These are phyloP conservation scores for Spirogloea muscicola DNA, from an alignment of 139 green algal species.

Conservation along the genomic window DNA sequence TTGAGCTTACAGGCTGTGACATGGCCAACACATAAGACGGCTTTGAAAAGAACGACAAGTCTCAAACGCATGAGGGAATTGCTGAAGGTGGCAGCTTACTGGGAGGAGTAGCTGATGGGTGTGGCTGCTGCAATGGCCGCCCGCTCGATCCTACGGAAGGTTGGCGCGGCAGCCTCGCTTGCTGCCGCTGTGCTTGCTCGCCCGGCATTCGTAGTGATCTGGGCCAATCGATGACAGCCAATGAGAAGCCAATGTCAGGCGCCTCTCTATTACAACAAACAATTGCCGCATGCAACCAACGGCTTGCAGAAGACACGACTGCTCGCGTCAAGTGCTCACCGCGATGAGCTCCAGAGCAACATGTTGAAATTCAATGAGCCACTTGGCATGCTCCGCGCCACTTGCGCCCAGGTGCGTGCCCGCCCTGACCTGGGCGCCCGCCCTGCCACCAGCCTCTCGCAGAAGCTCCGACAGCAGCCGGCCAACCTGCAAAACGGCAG, in stretches of 20 bases:
- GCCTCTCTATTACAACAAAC: too few relatives aligned
- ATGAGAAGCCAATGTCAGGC: too few relatives aligned
- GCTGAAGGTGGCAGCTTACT: constrained; percentile 21
- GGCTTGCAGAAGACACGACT: too few relatives aligned
- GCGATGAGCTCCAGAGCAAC: constrained; percentile 48
- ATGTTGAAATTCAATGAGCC: constrained; percentile 38
- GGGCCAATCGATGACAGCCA: too few relatives aligned
- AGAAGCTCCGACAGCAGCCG: constrained; percentile 59
- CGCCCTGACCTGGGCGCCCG: neutral
- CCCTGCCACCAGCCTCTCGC: constrained; percentile 40
- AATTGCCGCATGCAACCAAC: too few relatives aligned
- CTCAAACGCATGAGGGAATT: too few relatives aligned
- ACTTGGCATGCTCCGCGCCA: constrained; percentile 22
- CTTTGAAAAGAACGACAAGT: too few relatives aligned
- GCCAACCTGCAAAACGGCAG: constrained; percentile 37
- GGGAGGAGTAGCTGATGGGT: constrained; percentile 58
- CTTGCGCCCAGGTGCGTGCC: neutral
- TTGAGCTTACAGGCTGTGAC: too few relatives aligned
- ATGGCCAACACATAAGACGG: too few relatives aligned
- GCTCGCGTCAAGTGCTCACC: too few relatives aligned
- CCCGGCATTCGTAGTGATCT: constrained; percentile 10
- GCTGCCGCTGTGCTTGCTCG: constrained; percentile 39
- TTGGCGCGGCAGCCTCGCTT: constrained; percentile 56
- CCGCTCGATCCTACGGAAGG: constrained; percentile 69
- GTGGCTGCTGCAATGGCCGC: constrained; percentile 68